Evolutionary conservation across 768 basidiomycete genomes (phyloP).

Genomic region (Suillus subaureus): DNA sequence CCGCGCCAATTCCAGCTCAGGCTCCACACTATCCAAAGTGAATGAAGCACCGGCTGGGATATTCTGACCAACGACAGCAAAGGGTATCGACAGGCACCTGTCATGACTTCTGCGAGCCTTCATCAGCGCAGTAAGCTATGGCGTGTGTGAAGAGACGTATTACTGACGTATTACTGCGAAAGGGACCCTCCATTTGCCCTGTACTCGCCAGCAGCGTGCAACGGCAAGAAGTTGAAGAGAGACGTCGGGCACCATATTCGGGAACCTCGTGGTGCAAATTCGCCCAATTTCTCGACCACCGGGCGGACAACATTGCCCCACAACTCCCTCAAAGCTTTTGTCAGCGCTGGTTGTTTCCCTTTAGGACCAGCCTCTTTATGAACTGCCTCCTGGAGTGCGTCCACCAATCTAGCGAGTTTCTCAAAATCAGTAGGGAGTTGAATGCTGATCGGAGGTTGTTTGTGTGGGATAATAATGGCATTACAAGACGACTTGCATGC

Average conservation of each 20-base stretch:
- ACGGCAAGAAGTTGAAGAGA: background rate
- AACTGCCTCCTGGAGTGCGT: background rate
- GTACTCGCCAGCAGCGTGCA: too few relatives aligned
- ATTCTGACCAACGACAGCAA: conserved; percentile 8
- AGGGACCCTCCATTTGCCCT: too few relatives aligned
- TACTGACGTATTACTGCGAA: too few relatives aligned
- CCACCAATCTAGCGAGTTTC: background rate
- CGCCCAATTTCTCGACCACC: background rate
- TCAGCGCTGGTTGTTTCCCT: background rate
- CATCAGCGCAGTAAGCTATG: too few relatives aligned
- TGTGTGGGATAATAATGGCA: conserved; percentile 15
- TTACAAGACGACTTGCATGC: conserved; percentile 13
- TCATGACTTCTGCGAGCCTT: background rate
- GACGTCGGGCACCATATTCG: conserved; percentile 15
- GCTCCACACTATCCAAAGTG: too few relatives aligned
- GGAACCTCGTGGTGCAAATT: background rate
- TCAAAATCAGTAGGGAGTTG: background rate
- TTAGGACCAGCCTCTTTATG: too few relatives aligned
- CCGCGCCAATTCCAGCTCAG: too few relatives aligned
- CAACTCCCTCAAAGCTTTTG: background rate
- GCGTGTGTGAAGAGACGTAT: too few relatives aligned
- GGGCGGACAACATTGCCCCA: background rate
- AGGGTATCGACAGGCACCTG: background rate
- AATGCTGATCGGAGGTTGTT: background rate
- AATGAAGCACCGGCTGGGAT: background rate